Base-by-base conservation (phyloP, 768 basidiomycete genomes). In the Termitomyces sp. region DNA sequence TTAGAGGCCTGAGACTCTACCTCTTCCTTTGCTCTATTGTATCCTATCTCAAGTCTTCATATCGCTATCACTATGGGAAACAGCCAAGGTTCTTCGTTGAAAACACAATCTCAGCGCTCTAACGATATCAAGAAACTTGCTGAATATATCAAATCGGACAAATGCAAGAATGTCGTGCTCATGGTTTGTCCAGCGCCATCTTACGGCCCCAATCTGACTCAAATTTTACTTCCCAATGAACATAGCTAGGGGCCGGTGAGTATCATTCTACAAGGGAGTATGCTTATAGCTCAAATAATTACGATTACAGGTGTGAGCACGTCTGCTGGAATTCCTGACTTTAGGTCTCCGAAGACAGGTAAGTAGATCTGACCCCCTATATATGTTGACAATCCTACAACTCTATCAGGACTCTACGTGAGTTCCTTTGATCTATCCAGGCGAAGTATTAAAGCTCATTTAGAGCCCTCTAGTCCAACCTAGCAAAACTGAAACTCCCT, bases 241-340 rank as follows among this genome's bases (percentile, higher is more conserved):
- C 62, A 18, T 65, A 90, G 88, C 68, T 89, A 22, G 88, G 88
- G 42, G 88, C 88, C 59, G 88, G 87, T 88, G 64, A 63, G 79
- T 62, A 37, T 48, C 46, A 43, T 40, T 34, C 16, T 24, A 22
- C 22, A 45, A 7, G 9, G 5, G 27, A 32, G 14, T 24, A 24
- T 33, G 33, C 6, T n/a, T 10, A 10, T 26, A 26, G 32, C 34
- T 33, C 32, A 36, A 13, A 36, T 26, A n/a, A 34, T 39, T 34
- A 7, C 8, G 26, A 3, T 39, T 30, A 18, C 22, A 87, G 89
- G 90, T 18, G 80, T 91, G 48, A 89, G 87, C 61, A 92, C 90
- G 6, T 79, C 87, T 30, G 90, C 90, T 54, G 90, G 90, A 6
- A 93, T 93, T 27, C 94, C 94, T 13, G 93, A 97, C 71, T 97